Percentiles rank a stretch among this genome's conserved stretches.
Conservation (phyloP, 768 basidiomycete genomes). For the Paxillus involutus region DNA sequence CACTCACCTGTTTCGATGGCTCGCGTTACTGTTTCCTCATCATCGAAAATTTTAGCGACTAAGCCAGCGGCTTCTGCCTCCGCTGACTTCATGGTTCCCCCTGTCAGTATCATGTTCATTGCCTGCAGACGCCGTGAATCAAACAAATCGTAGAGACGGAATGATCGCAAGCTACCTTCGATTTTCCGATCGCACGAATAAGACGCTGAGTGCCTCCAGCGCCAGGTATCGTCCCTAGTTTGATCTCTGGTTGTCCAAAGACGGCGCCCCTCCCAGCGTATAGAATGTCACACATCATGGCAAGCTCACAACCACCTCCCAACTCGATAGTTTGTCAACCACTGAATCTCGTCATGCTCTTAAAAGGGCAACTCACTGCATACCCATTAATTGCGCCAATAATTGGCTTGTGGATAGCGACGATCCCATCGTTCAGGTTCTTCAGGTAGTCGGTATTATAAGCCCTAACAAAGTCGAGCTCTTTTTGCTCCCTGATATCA, state of each 20-base stretch:
- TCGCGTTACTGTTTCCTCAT: conserved; percentile 39
- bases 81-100: conserved; percentile 43
- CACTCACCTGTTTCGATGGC: conserved; percentile 40
- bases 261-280: conserved; percentile 83
- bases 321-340: conserved; percentile 49
- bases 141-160: neutral
- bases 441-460: conserved; percentile 46
- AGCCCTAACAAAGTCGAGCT: conserved; percentile 57
- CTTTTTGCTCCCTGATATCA: conserved; percentile 98
- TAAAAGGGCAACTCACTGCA: conserved; percentile 51
- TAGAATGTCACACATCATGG: conserved; percentile 94
- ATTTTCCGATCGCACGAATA: conserved; percentile 82
- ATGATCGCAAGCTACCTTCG: conserved; percentile 31
- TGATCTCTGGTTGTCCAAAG: conserved; percentile 98
- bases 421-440: conserved; percentile 44
- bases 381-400: conserved; percentile 94
- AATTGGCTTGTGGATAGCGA: conserved; percentile 76
- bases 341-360: neutral
- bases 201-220: conserved; percentile 93
- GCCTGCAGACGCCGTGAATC: conserved; percentile 29
- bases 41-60: conserved; percentile 43
- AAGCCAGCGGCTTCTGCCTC: conserved; percentile 49
- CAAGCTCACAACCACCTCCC: conserved; percentile 95
- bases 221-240: conserved; percentile 91
- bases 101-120: conserved; percentile 58